These are phyloP conservation scores for Gelatoporia subvermispora DNA, from an alignment of 768 basidiomycete species.

Conservation along the genomic window DNA sequence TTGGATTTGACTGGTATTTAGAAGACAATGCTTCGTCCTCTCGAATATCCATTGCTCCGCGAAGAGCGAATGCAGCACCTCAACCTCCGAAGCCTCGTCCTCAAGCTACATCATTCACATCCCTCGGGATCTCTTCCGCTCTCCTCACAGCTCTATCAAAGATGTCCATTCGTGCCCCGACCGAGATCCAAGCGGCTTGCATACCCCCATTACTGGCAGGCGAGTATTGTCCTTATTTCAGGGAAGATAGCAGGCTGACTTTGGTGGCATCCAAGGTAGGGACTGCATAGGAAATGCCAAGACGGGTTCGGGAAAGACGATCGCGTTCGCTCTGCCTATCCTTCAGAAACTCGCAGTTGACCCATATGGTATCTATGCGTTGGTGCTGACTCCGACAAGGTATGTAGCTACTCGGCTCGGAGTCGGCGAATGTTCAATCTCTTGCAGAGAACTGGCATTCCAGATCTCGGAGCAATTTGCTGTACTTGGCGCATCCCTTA, in stretches of 20 bases:
- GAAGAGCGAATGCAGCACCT: conserved; percentile 3
- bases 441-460: conserved; percentile 86
- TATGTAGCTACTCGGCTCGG: conserved; percentile 27
- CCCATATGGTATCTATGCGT: conserved; percentile 91
- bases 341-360: conserved; percentile 82
- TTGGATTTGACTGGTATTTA: neutral
- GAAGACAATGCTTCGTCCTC: conserved; percentile 14
- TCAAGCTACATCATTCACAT: conserved; percentile 38
- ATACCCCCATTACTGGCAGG: conserved; percentile 83
- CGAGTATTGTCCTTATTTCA: conserved; percentile 25
- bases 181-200: conserved; percentile 86
- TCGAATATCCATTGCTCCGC: conserved; percentile 18
- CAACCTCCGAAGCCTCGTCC: neutral
- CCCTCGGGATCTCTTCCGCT: conserved; percentile 53
- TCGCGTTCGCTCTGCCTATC: conserved; percentile 95
- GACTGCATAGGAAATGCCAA: conserved; percentile 98
- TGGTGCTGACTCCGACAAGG: conserved; percentile 95
- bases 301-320: conserved; percentile 96
- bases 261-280: conserved; percentile 48
- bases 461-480: conserved; percentile 96
- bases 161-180: conserved; percentile 85
- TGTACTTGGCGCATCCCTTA: conserved; percentile 79
- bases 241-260: conserved; percentile 11
- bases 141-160: conserved; percentile 62
- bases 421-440: neutral